These are phyloP conservation scores for Limnanthes douglasii DNA, from an alignment of 345 rosid species.

Conservation along the genomic window DNA sequence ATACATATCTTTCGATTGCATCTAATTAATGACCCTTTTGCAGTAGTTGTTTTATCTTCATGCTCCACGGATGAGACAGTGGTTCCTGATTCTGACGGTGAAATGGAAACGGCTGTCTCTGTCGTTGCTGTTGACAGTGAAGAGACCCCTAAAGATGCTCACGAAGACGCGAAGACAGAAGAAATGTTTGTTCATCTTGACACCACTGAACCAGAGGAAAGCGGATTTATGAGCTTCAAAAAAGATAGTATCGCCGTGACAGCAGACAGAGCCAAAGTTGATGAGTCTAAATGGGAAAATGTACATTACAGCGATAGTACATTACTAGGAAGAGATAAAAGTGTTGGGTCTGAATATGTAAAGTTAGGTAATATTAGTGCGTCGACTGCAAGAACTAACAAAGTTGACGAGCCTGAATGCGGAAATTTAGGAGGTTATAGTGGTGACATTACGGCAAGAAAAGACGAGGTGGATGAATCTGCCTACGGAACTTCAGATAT, in stretches of 20 bases:
- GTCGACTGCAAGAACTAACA: conserved; percentile 18
- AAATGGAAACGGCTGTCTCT: conserved; percentile 32
- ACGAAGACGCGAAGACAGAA: conserved; percentile 7
- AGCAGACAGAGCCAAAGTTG: conserved; percentile 13
- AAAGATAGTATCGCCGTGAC: conserved; percentile 9
- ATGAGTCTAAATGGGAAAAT: conserved; percentile 24
- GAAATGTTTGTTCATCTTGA: conserved; percentile 10
- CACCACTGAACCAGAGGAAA: conserved; percentile 12
- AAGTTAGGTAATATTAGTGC: conserved; percentile 4
- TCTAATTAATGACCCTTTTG: conserved; percentile 10
- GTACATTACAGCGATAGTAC: no score
- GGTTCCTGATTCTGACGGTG: conserved; percentile 84
- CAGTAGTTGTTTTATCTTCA: conserved; percentile 75
- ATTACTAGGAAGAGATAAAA: no score
- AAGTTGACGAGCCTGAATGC: conserved; percentile 27
- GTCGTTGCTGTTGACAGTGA: conserved; percentile 11
- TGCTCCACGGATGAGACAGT: conserved; percentile 94
- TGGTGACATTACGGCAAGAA: conserved; percentile 16
- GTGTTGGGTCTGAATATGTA: no score
- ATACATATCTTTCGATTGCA: no score
- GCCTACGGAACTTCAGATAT: conserved; percentile 53
- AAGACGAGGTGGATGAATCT: conserved; percentile 25
- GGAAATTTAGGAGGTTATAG: conserved; percentile 20
- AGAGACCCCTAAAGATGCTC: conserved; percentile 16
- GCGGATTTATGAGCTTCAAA: conserved; percentile 8